A percentile compares a stretch with the other conserved stretches of the same genome.
Evolutionary conservation across 2,329 filamentous ascomycete genomes (phyloP).

Genomic region (Raffaelea arxii): DNA sequence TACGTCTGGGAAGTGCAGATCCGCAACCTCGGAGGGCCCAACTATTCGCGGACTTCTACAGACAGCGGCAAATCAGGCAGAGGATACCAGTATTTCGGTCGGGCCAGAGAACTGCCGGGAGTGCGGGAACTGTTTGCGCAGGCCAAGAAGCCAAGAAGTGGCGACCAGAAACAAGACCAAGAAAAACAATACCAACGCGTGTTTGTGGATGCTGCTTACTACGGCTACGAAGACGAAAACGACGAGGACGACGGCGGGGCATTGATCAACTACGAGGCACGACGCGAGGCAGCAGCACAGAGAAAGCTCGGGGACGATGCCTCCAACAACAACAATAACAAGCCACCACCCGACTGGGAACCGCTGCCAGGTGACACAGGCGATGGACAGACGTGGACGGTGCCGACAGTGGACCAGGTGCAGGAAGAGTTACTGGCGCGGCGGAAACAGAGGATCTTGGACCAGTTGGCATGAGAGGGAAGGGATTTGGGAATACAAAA

Average conservation of each 20-base stretch:
- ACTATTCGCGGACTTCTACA: conserved; percentile 60
- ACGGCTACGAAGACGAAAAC: conserved; percentile 87
- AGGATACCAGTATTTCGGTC: conserved; percentile 82
- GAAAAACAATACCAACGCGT: no score
- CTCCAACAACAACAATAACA: conserved; percentile 29
- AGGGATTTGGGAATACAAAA: no score
- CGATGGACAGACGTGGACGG: conserved; percentile 70
- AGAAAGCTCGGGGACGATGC: conserved; percentile 42
- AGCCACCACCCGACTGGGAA: conserved; percentile 65
- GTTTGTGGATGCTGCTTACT: conserved; percentile 95
- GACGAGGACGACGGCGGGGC: conserved; percentile 82
- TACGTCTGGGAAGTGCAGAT: conserved; percentile 99
- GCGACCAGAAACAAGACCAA: conserved; percentile 50
- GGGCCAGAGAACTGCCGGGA: conserved; percentile 76
- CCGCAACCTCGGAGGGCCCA: conserved; percentile 87
- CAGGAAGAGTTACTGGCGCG: conserved; percentile 86
- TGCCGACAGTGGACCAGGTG: conserved; percentile 87
- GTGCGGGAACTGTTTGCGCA: conserved; percentile 89
- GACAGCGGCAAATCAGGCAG: conserved; percentile 44
- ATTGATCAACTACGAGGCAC: conserved; percentile 68
- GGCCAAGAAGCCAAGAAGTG: conserved; percentile 44
- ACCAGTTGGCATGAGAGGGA: conserved; percentile 42
- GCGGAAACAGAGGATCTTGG: conserved; percentile 70
- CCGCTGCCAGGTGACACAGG: conserved; percentile 78
- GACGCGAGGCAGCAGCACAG: conserved; percentile 74